Conservation (phyloP, 257 asterid genomes). For the Fraxinus anomala region DNA sequence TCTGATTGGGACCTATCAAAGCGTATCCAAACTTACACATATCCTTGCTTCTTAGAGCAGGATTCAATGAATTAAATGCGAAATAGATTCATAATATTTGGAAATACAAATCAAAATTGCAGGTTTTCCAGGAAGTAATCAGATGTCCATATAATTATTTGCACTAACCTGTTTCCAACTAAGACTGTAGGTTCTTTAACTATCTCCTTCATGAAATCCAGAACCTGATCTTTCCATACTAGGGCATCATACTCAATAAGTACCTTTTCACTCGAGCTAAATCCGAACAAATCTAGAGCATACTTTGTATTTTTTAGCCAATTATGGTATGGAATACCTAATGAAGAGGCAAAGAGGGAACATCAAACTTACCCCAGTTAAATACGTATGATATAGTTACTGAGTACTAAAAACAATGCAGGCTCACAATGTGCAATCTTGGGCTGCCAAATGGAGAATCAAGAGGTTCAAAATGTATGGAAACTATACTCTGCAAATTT, state of each 20-base stretch:
- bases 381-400: not conserved
- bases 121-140: too few species aligned
- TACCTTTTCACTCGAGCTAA: constrained; percentile 99
- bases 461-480: not conserved
- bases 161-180: too few species aligned
- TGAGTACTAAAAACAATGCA: too few species aligned
- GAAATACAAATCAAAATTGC: too few species aligned
- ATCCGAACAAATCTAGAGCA: constrained; percentile 87
- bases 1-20: too few species aligned
- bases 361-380: not conserved
- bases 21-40: too few species aligned
- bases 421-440: not conserved
- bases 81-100: too few species aligned
- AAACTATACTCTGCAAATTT: not conserved
- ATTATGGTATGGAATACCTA: constrained; percentile 88
- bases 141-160: too few species aligned
- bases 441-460: constrained; percentile 8
- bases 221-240: constrained; percentile 84
- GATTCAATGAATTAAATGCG: too few species aligned
- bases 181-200: too few species aligned
- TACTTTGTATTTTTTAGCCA: constrained; percentile 86
- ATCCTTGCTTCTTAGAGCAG: too few species aligned
- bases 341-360: constrained; percentile 3
- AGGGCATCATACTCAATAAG: constrained; percentile 83
- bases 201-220: too few species aligned